Conservation (phyloP, 345 rosid species). For the Durio zibethinus region DNA sequence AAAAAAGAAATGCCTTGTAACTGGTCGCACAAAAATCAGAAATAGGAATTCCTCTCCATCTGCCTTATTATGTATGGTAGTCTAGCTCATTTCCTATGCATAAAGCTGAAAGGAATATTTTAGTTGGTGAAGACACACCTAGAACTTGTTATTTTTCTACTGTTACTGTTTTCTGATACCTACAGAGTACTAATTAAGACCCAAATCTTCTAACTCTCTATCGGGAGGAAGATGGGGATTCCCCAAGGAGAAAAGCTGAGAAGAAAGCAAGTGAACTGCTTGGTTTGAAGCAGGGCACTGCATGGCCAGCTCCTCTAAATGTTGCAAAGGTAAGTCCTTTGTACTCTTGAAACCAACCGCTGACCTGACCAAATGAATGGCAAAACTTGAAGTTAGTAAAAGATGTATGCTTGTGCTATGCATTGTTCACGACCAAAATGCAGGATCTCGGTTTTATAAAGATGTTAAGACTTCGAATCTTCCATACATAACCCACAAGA, state of each 20-base stretch:
- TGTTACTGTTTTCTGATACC: neutral
- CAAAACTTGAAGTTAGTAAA: neutral
- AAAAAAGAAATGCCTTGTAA: neutral
- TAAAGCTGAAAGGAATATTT: neutral
- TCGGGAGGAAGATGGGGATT: slow-evolving; percentile 36
- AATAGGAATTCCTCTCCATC: neutral
- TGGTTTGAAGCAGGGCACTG: slow-evolving; percentile 84
- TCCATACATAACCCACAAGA: neutral
- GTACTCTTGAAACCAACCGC: slow-evolving; percentile 94
- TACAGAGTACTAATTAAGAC: neutral
- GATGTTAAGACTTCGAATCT: neutral
- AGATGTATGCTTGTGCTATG: neutral
- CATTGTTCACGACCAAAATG: neutral
- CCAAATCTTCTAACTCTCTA: slow-evolving; percentile 1
- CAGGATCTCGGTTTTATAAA: neutral
- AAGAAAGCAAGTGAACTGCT: slow-evolving; percentile 65
- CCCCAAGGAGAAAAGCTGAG: slow-evolving; percentile 61
- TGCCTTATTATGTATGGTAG: neutral
- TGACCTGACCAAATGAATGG: slow-evolving; percentile 41
- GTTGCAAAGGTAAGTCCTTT: slow-evolving; percentile 83
- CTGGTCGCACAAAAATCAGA: neutral
- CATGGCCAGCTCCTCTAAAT: slow-evolving; percentile 98
- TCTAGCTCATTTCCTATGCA: neutral
- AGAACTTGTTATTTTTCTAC: neutral
- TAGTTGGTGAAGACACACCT: too few relatives aligned